Conservation (phyloP, 306 rosid species). For the Cucurbita pepo region DNA sequence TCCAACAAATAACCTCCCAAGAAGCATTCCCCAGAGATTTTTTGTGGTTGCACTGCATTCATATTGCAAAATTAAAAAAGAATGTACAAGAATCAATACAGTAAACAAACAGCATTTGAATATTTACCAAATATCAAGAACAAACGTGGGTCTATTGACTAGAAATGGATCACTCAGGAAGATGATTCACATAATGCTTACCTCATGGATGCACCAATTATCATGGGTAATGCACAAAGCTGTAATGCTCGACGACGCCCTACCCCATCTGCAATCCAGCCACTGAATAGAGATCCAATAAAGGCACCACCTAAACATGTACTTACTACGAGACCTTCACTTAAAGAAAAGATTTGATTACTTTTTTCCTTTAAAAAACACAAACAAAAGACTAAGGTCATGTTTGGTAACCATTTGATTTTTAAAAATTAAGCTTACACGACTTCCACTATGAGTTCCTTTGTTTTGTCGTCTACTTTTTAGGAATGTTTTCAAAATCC, state of each 20-base stretch:
- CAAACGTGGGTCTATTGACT: background rate
- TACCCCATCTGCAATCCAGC: conserved; percentile 77
- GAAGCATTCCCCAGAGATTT: conserved; percentile 84
- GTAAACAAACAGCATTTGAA: background rate
- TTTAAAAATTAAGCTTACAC: background rate
- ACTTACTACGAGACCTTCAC: conserved; percentile 89
- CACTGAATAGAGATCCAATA: conserved; percentile 73
- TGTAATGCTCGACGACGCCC: conserved; percentile 95
- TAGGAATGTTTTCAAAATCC: background rate
- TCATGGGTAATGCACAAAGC: conserved; percentile 81
- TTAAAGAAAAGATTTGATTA: background rate
- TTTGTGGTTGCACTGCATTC: conserved; percentile 70
- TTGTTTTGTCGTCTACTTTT: too few relatives aligned
- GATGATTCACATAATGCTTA: conserved; percentile 7
- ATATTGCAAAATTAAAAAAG: background rate
- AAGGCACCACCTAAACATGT: conserved; percentile 90
- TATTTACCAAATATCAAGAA: background rate
- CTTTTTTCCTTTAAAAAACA: background rate
- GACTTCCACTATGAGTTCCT: background rate
- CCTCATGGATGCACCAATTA: conserved; percentile 89
- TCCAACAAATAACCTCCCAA: conserved; percentile 91
- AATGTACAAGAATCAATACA: background rate
- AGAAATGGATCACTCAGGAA: background rate
- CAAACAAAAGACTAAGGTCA: background rate
- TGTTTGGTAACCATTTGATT: background rate